Evolutionary conservation across 768 basidiomycete genomes (phyloP), one percentile per base, ranked within the genome.

Genomic region (Plicaturopsis crispa): DNA sequence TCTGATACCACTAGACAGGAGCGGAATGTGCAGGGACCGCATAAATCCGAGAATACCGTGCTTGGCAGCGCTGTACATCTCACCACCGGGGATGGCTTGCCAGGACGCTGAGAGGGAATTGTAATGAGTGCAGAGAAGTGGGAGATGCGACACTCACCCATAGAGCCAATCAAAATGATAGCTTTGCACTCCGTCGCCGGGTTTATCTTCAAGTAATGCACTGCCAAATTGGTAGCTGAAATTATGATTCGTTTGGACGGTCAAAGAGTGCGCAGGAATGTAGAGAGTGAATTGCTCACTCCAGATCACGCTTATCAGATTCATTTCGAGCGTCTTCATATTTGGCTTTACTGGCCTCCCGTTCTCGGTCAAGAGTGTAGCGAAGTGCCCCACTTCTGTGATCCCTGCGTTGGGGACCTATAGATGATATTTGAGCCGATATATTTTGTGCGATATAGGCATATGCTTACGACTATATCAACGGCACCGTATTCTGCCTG

Each of bases 341-440:
- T 31, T 24, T 3, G 32, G 33, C 17, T 40, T 31, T 14, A 26
- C n/a, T 11, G 34, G 39, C 26, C 14, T 28, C 16, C 43, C 39
- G 6, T 24, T 16, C 17, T 35, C 23, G 26, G 24, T 30, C 4
- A 36, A 23, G 10, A 10, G 31, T 19, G 35, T 38, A 20, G 14
- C 14, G 17, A 45, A 45, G 3, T 43, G 28, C 7, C 59, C 62
- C 5, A 45, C 31, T 48, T 72, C 70, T 18, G 53, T 41, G 18
- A 73, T 56, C 13, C 73, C 74, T 17, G 73, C 73, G 43, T 71
- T 73, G n/a, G 73, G 65, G 14, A 75, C 51, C 65, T 67, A 4
- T 3, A 32, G 22, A 10, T 7, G 22, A 24, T 41, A n/a, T 19
- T 24, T 35, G 36, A n/a, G 21, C 26, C 37, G 16, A 33, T 28